Percentiles rank a stretch among this genome's conserved stretches.
Evolutionary conservation across 768 basidiomycete genomes (phyloP).

Genomic region (Brasilioporus rufonigricans): DNA sequence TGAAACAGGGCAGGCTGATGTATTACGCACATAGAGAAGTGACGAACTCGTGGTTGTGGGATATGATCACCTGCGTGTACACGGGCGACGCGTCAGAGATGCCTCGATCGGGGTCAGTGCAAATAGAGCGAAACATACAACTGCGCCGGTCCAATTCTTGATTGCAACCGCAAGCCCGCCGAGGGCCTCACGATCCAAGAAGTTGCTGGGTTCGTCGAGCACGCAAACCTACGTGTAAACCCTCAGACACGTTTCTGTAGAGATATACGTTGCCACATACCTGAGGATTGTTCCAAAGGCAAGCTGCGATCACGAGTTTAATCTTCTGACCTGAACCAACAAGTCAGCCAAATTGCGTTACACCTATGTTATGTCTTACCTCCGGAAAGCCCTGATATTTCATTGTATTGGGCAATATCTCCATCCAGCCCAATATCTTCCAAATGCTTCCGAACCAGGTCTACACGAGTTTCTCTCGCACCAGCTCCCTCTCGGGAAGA

Average conservation of each 20-base stretch:
- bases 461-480: conserved; percentile 76
- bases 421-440: conserved; percentile 97
- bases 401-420: conserved; percentile 97
- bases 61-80: conserved; percentile 78
- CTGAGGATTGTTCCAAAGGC: conserved; percentile 95
- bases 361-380: conserved; percentile 44
- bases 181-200: conserved; percentile 93
- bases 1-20: conserved; percentile 10
- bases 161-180: conserved; percentile 95
- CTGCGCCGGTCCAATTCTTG: conserved; percentile 91
- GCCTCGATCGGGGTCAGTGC: conserved; percentile 11
- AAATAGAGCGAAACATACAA: conserved; percentile 43
- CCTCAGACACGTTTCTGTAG: conserved; percentile 4
- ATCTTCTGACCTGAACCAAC: conserved; percentile 75
- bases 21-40: conserved; percentile 67
- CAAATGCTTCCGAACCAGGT: conserved; percentile 84
- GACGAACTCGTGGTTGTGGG: conserved; percentile 91
- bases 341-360: conserved; percentile 14
- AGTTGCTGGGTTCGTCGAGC: conserved; percentile 93
- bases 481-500: conserved; percentile 95
- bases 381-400: conserved; percentile 91
- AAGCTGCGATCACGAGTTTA: conserved; percentile 92
- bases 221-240: conserved; percentile 55
- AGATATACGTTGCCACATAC: conserved; percentile 35
- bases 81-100: conserved; percentile 14